phyloP scores from a whole-genome alignment of 1,139 yeast genomes.

The Candida labiduridarum region DNA sequence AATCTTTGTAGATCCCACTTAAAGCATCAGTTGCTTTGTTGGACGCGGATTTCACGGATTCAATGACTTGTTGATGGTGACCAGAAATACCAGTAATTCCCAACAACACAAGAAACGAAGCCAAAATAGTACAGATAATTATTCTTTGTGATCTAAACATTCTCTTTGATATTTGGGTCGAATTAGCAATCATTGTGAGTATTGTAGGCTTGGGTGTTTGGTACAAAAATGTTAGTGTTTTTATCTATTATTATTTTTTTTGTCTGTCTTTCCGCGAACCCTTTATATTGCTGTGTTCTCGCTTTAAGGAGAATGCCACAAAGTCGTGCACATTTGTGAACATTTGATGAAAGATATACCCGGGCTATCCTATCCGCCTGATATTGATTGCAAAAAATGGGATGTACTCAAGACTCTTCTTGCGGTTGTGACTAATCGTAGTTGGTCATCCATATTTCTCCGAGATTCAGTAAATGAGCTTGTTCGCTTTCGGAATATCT shows the following conservation, averaged over 20 bases:
- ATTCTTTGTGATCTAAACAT: constrained; percentile 34
- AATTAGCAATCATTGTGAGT: constrained; percentile 26
- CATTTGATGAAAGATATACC: neutral
- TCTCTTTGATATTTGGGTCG: constrained; percentile 32
- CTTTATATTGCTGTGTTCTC: neutral
- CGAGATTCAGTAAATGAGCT: constrained; percentile 23
- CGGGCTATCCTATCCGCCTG: neutral
- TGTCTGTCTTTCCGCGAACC: no score
- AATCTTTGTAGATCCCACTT: constrained; percentile 13
- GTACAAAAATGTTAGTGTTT: neutral
- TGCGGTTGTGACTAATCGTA: constrained; percentile 6
- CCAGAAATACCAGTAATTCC: constrained; percentile 25
- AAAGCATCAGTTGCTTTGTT: constrained; percentile 21
- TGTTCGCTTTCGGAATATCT: constrained; percentile 25
- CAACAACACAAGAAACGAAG: constrained; percentile 26
- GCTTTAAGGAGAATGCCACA: neutral
- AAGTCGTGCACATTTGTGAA: neutral
- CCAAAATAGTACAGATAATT: constrained; percentile 23
- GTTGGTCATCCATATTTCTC: constrained; percentile 30
- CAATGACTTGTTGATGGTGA: constrained; percentile 20
- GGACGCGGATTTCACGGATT: constrained; percentile 17
- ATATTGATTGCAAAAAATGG: neutral
- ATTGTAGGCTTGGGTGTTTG: neutral
- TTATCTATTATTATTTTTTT: no score
- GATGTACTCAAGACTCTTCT: neutral